Evolutionary conservation across 2,329 filamentous ascomycete genomes (phyloP).

Genomic region (Apiospora koreana): DNA sequence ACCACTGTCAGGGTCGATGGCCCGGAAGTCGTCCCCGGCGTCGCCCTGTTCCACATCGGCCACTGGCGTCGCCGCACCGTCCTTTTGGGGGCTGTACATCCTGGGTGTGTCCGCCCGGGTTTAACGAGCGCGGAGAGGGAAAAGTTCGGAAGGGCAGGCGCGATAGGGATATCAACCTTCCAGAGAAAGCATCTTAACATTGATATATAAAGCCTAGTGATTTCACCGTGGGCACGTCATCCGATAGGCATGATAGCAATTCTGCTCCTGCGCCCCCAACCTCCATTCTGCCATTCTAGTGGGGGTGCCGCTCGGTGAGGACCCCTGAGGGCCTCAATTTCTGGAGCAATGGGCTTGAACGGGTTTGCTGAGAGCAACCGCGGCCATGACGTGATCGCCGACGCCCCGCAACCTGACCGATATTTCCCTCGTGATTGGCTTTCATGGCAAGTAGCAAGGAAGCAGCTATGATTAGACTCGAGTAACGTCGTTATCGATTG

Average conservation of each 20-base stretch:
- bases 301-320: constrained; percentile 7
- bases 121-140: neutral
- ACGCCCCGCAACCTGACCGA: neutral
- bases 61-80: neutral
- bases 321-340: neutral
- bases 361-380: neutral
- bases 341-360: neutral
- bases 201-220: neutral
- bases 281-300: neutral
- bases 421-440: neutral
- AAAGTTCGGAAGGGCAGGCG: neutral
- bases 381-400: constrained; percentile 1
- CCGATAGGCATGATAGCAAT: neutral
- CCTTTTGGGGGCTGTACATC: constrained; percentile 1
- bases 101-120: neutral
- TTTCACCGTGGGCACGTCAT: neutral
- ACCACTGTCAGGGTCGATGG: constrained; percentile 61
- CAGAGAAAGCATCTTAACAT: neutral
- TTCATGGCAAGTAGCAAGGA: neutral
- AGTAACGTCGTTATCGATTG: neutral
- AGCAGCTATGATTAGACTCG: neutral
- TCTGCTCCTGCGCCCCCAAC: neutral
- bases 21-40: constrained; percentile 35
- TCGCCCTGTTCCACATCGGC: neutral
- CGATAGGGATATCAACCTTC: neutral